Percentiles rank a stretch among this genome's conserved stretches.
Conservation (phyloP, 2,329 filamentous ascomycete genomes). For the Tolypocladium sp. region DNA sequence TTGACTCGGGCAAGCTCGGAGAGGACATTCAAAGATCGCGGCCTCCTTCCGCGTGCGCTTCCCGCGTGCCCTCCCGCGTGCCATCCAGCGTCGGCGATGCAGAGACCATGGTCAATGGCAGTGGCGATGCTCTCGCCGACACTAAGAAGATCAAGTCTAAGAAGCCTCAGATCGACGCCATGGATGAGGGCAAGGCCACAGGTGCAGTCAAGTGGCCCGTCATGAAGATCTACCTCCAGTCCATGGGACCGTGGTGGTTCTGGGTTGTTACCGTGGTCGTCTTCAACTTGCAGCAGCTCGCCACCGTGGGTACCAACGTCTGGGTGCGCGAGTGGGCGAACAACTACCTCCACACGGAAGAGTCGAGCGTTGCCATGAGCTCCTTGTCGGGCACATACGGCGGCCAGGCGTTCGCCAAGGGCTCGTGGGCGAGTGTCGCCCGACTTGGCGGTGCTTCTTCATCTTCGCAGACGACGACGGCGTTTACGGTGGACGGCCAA, state of each 20-base stretch:
- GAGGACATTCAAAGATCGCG: slow-evolving; percentile 72
- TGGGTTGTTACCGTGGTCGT: slow-evolving; percentile 70
- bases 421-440: slow-evolving; percentile 26
- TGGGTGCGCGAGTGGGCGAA: slow-evolving; percentile 97
- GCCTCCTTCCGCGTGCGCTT: slow-evolving; percentile 59
- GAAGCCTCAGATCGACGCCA: slow-evolving; percentile 40
- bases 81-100: slow-evolving; percentile 67
- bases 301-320: slow-evolving; percentile 78
- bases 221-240: slow-evolving; percentile 71
- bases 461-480: not conserved
- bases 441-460: slow-evolving; percentile 22
- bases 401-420: slow-evolving; percentile 16
- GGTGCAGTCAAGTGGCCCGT: slow-evolving; percentile 85
- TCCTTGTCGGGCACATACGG: slow-evolving; percentile 13
- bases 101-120: slow-evolving; percentile 43
- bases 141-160: slow-evolving; percentile 39
- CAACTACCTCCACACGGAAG: slow-evolving; percentile 55
- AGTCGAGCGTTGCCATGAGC: slow-evolving; percentile 10
- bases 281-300: slow-evolving; percentile 76
- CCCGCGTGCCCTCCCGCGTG: slow-evolving; percentile 66
- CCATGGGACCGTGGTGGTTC: slow-evolving; percentile 97
- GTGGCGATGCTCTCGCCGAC: slow-evolving; percentile 33
- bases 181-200: slow-evolving; percentile 70
- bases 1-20: slow-evolving; percentile 78
- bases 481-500: slow-evolving; percentile 5